Percentiles rank a stretch among this genome's conserved stretches.
Conservation (phyloP, 2,329 filamentous ascomycete genomes). For the Penicillium sp. region DNA sequence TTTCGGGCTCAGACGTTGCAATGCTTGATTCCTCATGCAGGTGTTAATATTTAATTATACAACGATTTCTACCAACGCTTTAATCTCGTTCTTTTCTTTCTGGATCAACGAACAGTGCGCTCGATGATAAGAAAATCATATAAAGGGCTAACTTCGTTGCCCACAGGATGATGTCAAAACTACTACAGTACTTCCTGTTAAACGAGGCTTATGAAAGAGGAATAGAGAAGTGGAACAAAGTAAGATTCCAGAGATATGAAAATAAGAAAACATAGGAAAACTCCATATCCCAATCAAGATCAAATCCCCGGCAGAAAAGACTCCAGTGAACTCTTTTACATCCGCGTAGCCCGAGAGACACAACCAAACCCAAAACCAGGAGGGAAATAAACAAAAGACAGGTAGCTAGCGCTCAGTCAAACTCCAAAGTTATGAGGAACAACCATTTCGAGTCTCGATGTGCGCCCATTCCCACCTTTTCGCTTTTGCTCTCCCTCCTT, state of each 20-base stretch:
- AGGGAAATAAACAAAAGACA: neutral
- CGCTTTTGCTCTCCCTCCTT: no score
- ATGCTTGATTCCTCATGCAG: neutral
- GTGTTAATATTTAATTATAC: neutral
- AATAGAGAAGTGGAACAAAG: neutral
- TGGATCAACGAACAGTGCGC: no score
- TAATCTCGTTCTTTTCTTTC: neutral
- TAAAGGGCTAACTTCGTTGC: no score
- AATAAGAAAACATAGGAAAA: neutral
- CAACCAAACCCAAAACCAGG: neutral
- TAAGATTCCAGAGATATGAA: neutral
- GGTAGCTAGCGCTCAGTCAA: neutral
- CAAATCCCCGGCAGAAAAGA: neutral
- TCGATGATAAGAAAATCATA: no score
- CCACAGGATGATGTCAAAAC: no score
- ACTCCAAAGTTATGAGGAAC: neutral
- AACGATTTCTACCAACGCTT: neutral
- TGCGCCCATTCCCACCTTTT: constrained; percentile 9
- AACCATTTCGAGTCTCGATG: constrained; percentile 13
- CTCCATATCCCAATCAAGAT: constrained; percentile 8
- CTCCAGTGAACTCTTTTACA: neutral
- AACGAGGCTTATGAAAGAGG: no score
- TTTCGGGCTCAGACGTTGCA: neutral
- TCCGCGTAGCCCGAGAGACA: neutral
- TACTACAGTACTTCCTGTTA: no score